A percentile compares a stretch with the other conserved stretches of the same genome.
Evolutionary conservation across 345 rosid species (phyloP).

Genomic region (Anacardium occidentale): DNA sequence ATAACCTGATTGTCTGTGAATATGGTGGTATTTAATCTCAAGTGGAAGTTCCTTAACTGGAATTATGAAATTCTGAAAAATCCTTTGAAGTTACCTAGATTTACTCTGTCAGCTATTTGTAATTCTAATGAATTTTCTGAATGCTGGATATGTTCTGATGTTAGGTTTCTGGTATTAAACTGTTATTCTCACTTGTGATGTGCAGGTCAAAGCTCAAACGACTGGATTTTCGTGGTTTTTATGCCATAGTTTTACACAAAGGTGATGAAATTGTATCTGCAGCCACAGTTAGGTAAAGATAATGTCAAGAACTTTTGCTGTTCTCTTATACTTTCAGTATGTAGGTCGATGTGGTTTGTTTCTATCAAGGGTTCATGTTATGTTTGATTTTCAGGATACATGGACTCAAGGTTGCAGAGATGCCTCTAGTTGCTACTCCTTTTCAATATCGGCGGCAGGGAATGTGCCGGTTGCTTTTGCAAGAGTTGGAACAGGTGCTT

Average conservation of each 20-base stretch:
- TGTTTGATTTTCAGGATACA: conserved; percentile 32
- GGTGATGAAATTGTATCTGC: conserved; percentile 39
- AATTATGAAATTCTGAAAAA: not conserved
- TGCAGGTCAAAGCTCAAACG: conserved; percentile 42
- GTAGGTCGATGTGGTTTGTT: not conserved
- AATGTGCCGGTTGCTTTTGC: conserved; percentile 45
- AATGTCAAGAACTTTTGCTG: not conserved
- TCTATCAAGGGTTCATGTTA: not conserved
- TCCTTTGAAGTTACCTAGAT: not conserved
- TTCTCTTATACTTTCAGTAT: not conserved
- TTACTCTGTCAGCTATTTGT: not conserved
- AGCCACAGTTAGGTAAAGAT: conserved; percentile 43
- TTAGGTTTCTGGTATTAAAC: not conserved
- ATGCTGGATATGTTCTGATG: not conserved
- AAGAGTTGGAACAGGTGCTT: conserved; percentile 43
- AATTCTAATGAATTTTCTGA: not conserved
- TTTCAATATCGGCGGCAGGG: conserved; percentile 43
- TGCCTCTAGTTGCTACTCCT: conserved; percentile 49
- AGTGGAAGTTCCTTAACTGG: not conserved
- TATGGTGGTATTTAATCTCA: not conserved
- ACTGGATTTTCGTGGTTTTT: conserved; percentile 47
- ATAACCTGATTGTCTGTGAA: not conserved
- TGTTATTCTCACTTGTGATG: not conserved
- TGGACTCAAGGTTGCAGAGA: conserved; percentile 48
- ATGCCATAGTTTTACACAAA: conserved; percentile 40